Evolutionary conservation across 257 asterid species (phyloP).

Genomic region (Rubia yunnanensis): DNA sequence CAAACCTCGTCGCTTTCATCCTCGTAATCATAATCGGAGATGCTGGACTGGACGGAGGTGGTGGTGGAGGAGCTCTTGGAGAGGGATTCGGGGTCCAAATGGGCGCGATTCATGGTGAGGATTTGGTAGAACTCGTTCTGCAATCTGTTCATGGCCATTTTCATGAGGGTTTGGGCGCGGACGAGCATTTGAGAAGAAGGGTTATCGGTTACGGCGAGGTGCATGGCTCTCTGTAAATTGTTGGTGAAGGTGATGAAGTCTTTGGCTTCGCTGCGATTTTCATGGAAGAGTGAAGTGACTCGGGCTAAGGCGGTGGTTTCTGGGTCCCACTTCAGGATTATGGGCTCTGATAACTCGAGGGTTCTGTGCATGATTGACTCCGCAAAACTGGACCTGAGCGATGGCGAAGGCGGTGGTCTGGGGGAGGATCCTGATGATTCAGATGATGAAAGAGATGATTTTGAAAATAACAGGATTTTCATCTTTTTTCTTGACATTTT

Average conservation of each 20-base stretch:
- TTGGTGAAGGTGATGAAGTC: conserved; percentile 46
- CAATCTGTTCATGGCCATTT: conserved; percentile 65
- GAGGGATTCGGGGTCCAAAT: conserved; percentile 74
- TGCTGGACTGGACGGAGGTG: conserved; percentile 44
- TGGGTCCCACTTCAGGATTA: conserved; percentile 61
- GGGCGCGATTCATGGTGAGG: conserved; percentile 66
- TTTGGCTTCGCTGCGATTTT: conserved; percentile 50
- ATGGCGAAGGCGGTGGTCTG: conserved; percentile 40
- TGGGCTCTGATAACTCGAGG: conserved; percentile 43
- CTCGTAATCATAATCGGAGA: conserved; percentile 50
- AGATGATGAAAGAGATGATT: conserved; percentile 2
- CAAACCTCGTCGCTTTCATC: conserved; percentile 11
- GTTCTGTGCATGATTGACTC: conserved; percentile 66
- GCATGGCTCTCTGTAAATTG: conserved; percentile 68
- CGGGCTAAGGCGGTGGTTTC: conserved; percentile 35
- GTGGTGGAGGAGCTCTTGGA: conserved; percentile 60
- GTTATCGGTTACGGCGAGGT: conserved; percentile 34
- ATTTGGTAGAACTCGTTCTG: conserved; percentile 88
- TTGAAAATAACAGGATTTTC: conserved; percentile 38
- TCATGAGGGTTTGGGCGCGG: conserved; percentile 71
- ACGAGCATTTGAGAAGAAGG: conserved; percentile 44
- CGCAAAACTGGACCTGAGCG: conserved; percentile 24
- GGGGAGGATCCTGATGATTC: conserved; percentile 13
- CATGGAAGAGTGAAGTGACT: conserved; percentile 71
- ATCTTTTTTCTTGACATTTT: conserved; percentile 63